phyloP scores from a whole-genome alignment of 306 rosid species.

The Betula pendula region DNA sequence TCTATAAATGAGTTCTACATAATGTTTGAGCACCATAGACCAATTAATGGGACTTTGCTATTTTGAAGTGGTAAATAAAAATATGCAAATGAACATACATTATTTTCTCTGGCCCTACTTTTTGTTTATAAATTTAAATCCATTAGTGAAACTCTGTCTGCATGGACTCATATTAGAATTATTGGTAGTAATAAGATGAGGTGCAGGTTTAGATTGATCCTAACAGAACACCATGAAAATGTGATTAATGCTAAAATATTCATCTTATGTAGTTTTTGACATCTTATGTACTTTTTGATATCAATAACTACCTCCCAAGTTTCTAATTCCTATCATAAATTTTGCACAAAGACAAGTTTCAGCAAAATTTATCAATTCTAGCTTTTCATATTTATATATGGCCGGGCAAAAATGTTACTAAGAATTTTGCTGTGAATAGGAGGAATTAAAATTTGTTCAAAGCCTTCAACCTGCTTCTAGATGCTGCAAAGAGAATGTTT shows the following conservation, averaged over 20 bases:
- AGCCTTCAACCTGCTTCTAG: slow-evolving; percentile 74
- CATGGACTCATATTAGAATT: too few relatives aligned
- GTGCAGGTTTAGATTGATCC: neutral
- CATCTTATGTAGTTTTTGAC: neutral
- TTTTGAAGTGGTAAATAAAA: too few relatives aligned
- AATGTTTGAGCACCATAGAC: too few relatives aligned
- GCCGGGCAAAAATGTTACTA: slow-evolving; percentile 8
- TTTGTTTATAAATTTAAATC: too few relatives aligned
- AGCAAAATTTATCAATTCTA: neutral
- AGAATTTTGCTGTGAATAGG: slow-evolving; percentile 50
- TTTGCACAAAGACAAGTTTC: slow-evolving; percentile 6
- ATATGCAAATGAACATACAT: too few relatives aligned
- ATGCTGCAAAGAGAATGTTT: slow-evolving; percentile 95
- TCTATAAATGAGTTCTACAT: too few relatives aligned
- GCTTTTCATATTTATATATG: neutral
- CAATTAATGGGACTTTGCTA: neutral
- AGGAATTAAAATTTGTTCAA: slow-evolving; percentile 67
- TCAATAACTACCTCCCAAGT: too few relatives aligned
- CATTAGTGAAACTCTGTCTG: too few relatives aligned
- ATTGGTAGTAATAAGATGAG: neutral
- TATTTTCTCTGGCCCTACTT: too few relatives aligned
- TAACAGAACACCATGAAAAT: neutral
- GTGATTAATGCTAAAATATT: neutral
- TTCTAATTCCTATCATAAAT: too few relatives aligned
- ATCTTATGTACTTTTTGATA: neutral